Base-by-base conservation (phyloP, 129 eudicot species). In the Flaveria robusta region DNA sequence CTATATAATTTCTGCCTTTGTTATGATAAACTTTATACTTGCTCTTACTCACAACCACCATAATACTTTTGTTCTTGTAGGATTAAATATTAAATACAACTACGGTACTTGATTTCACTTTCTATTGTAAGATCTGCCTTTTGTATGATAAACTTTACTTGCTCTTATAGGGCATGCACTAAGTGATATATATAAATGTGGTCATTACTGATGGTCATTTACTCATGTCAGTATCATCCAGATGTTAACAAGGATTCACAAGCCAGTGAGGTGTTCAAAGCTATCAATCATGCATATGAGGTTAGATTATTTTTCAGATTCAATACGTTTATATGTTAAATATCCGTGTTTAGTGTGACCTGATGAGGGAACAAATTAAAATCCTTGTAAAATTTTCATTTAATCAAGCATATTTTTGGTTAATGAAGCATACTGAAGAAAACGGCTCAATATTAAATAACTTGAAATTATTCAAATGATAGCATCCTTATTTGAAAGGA, bases 171-270 rank as follows among this genome's bases (percentile, higher is more conserved):
- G 27, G 68, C 43, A 62, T 62, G 42, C 56, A 20, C 34, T 3
- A 16, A 16, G 20, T 75, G 20, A 23, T 70, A 11, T 37, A 23
- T 26, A 19, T 74, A 47, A 31, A 55, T 70, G 55, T 58, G 75
- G 46, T 14, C 92, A 93, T 43, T 71, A 50, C 19, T 31, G 41
- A 74, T 60, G 41, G 16, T 78, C 23, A 19, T 5, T 74, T 56
- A 22, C 66, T 71, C 70, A 66, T 81, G 50, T 12, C 96, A 93
- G 98, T 93, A 83, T 83, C 98, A 93, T 84, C 98, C 98, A 27
- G 98, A 93, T 82, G 98, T 93, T 74, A 90, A 88, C 91, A 93
- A 93, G 85, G 92, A 87, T 75, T 71, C 86, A 43, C 80, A 85
- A 70, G 92, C 97, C 81, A 79, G 71, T 23, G 98, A 87, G 80